Conservation (phyloP, 2,329 filamentous ascomycete species). For the Ophiostoma sp. region DNA sequence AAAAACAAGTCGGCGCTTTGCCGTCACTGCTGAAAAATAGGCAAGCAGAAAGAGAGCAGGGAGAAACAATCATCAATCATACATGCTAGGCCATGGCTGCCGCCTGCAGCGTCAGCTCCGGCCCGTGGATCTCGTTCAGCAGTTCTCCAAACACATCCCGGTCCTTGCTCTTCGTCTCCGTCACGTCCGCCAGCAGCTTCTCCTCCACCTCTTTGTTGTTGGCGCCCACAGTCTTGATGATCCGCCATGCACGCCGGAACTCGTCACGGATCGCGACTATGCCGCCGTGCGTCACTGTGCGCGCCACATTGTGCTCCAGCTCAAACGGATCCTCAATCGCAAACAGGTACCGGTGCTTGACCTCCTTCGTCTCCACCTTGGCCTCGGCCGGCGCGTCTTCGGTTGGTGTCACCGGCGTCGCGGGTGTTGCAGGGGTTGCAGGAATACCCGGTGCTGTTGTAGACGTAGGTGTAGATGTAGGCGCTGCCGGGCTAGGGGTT, state of each 20-base stretch:
- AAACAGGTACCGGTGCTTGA: conserved; percentile 75
- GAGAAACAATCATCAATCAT: neutral
- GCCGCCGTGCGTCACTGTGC: conserved; percentile 77
- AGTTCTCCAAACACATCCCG: conserved; percentile 36
- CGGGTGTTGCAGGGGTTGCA: conserved; percentile 26
- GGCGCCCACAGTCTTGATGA: conserved; percentile 53
- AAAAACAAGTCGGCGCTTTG: neutral
- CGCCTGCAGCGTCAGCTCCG: conserved; percentile 16
- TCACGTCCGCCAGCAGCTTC: conserved; percentile 49
- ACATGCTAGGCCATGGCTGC: neutral
- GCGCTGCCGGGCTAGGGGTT: neutral
- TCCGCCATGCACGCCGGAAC: conserved; percentile 72
- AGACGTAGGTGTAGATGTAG: neutral
- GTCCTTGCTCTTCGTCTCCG: conserved; percentile 34
- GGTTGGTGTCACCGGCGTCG: conserved; percentile 26
- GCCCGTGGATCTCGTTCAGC: conserved; percentile 41
- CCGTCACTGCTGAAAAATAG: neutral
- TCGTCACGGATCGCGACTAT: conserved; percentile 79
- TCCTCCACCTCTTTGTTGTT: conserved; percentile 36
- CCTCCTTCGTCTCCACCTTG: conserved; percentile 53
- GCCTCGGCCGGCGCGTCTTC: neutral
- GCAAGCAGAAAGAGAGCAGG: neutral
- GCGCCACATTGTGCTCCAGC: conserved; percentile 77
- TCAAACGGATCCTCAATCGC: conserved; percentile 93
- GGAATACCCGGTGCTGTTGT: conserved; percentile 15